Evolutionary conservation across 768 basidiomycete species (phyloP), one percentile per base, ranked within the genome.

Genomic region (Pleurotus cornucopiae): DNA sequence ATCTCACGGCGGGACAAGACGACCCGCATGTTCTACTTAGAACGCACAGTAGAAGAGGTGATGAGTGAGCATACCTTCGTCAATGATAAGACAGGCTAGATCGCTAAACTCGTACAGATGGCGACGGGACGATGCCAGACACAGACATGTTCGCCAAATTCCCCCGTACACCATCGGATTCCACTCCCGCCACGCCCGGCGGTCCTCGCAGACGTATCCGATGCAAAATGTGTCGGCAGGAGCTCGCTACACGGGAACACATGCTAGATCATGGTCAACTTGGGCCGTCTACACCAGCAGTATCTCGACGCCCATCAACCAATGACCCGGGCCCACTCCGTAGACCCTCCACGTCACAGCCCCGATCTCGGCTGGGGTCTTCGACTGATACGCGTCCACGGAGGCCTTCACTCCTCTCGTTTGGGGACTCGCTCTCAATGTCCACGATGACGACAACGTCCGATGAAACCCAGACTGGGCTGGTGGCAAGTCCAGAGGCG

Each of bases 161-260:
- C 66, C 89, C 89, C 11, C 76, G 77, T 13, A 83, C 85, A 0
- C 85, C 88, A 0, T 75, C 80, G 1, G 81, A 83, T 60, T 85
- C 86, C 0, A 67, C 71, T 0, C 82, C 86, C 1, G 68, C 78
- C 3, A 86, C 88, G 0, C 86, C 90, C 0, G 73, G 73, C 37
- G 77, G 66, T 49, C 68, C 76, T 9, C 71, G 75, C 13, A 69
- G 80, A 40, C 81, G 87, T 40, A 94, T 97, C 64, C 78, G 94
- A 65, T 97, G 94, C 71, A 94, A 90, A 71, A 91, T 89, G 86
- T 96, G 94, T 76, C 78, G 91, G 63, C 85, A 87, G 57, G 91
- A 93, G 63, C 78, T 98, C 12, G 94, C 94, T 0, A 82, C 90
- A 0, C 78, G 89, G n/a, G 92, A 94, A 65, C 91, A 97, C 66